phyloP scores from a whole-genome alignment of 495 filamentous ascomycete species.

The Pyrenula aspistea region DNA sequence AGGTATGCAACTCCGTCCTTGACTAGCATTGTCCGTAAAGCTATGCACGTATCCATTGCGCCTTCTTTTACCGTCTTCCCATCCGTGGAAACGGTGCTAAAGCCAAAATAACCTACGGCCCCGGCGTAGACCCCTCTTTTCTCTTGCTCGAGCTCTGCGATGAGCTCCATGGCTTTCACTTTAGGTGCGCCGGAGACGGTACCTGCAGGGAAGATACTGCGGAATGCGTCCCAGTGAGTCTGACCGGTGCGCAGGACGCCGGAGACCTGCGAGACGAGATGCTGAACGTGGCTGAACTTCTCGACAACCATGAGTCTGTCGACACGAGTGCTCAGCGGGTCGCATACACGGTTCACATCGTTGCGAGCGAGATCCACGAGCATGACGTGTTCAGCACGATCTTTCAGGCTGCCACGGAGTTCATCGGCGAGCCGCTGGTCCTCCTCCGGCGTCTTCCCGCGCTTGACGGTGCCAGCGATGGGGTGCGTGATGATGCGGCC shows the following conservation, averaged over 20 bases:
- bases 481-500: slow-evolving; percentile 92
- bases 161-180: slow-evolving; percentile 91
- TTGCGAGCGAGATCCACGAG: slow-evolving; percentile 95
- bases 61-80: slow-evolving; percentile 44
- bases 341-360: slow-evolving; percentile 92
- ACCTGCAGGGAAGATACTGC: slow-evolving; percentile 90
- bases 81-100: slow-evolving; percentile 25
- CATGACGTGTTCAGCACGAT: slow-evolving; percentile 98
- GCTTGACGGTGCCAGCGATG: slow-evolving; percentile 87
- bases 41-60: slow-evolving; percentile 97
- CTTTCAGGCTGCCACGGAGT: slow-evolving; percentile 72
- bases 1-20: slow-evolving; percentile 88
- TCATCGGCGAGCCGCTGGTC: slow-evolving; percentile 70
- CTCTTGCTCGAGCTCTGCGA: slow-evolving; percentile 85
- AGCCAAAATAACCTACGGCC: slow-evolving; percentile 74
- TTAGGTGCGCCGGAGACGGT: slow-evolving; percentile 93
- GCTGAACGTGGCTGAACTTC: slow-evolving; percentile 92
- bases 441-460: slow-evolving; percentile 67
- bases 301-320: slow-evolving; percentile 94
- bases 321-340: slow-evolving; percentile 75
- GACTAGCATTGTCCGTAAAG: slow-evolving; percentile 89
- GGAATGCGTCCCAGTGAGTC: slow-evolving; percentile 91
- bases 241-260: slow-evolving; percentile 70
- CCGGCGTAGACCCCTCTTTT: slow-evolving; percentile 93
- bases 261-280: slow-evolving; percentile 88